Conservation (phyloP, 495 filamentous ascomycete genomes). For the Chaetomium cochliodes region DNA sequence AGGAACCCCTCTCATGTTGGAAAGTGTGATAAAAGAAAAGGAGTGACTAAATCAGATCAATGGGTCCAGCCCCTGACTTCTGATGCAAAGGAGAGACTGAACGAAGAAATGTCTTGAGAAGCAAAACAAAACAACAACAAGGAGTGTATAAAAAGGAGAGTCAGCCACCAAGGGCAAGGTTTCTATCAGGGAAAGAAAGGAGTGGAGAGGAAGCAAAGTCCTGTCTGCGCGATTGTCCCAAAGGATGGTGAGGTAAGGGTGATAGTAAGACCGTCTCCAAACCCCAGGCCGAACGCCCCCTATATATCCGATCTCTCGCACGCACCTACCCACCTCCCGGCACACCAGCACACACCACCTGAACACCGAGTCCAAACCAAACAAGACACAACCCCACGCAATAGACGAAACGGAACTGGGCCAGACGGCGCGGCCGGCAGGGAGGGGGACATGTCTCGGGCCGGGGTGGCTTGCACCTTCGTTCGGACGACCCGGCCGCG, state of each 20-base stretch:
- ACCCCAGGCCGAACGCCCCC: not conserved
- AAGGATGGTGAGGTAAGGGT: slow-evolving; percentile 9
- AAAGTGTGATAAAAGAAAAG: slow-evolving; percentile 9
- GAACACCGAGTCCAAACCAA: too few relatives aligned
- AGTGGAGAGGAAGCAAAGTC: slow-evolving; percentile 1
- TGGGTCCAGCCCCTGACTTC: slow-evolving; percentile 16
- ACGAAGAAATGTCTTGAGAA: not conserved
- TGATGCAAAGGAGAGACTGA: slow-evolving; percentile 5
- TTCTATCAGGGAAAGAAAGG: too few relatives aligned
- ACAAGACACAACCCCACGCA: too few relatives aligned
- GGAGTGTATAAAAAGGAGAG: slow-evolving; percentile 10
- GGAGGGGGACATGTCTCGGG: slow-evolving; percentile 6
- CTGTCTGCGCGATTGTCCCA: not conserved
- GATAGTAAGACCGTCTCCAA: not conserved
- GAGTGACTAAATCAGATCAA: slow-evolving; percentile 12
- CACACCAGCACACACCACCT: not conserved
- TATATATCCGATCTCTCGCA: slow-evolving; percentile 9
- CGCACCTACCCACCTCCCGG: too few relatives aligned
- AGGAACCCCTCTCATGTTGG: slow-evolving; percentile 17
- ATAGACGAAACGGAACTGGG: not conserved
- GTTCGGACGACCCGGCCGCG: slow-evolving; percentile 1
- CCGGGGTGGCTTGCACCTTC: not conserved
- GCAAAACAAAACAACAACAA: slow-evolving; percentile 4
- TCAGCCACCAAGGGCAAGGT: not conserved
- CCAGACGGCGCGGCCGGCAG: not conserved